Evolutionary conservation across 1,139 yeast genomes (phyloP).

Genomic region (Saccharomycopsis phalli): DNA sequence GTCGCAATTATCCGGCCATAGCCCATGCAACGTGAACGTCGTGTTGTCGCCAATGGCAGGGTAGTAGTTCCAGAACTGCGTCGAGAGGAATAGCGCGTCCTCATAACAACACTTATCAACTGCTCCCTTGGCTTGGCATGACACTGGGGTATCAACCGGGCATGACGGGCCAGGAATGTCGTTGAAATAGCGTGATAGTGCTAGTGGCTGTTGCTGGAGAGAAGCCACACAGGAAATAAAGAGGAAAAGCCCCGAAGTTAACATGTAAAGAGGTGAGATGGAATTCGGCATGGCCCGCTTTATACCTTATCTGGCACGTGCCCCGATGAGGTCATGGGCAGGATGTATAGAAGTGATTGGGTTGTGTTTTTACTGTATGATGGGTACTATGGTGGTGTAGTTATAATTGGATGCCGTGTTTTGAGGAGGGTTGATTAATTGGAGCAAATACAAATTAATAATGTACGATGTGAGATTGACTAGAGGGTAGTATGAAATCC

Average conservation of each 20-base stretch:
- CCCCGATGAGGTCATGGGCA: no score
- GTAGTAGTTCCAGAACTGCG: constrained; percentile 91
- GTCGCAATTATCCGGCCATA: constrained; percentile 79
- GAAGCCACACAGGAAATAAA: not conserved
- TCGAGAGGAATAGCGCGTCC: constrained; percentile 74
- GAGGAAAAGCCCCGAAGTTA: not conserved
- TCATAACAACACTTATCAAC: constrained; percentile 76
- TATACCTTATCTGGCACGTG: no score
- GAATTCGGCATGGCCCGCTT: not conserved
- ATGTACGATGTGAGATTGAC: no score
- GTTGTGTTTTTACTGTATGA: no score
- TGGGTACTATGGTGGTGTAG: no score
- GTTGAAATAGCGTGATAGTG: not conserved
- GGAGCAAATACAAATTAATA: no score
- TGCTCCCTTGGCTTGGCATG: constrained; percentile 43
- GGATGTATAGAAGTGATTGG: no score
- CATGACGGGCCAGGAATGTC: constrained; percentile 31
- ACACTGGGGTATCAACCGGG: constrained; percentile 56
- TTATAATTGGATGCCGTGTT: no score
- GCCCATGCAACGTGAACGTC: constrained; percentile 74
- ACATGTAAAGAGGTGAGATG: not conserved
- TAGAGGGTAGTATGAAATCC: no score
- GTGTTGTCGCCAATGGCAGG: constrained; percentile 78
- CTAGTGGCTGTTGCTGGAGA: not conserved
- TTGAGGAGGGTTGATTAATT: no score